phyloP scores from a whole-genome alignment of 2,329 filamentous ascomycete genomes.

The Cladophialophora bantiana region DNA sequence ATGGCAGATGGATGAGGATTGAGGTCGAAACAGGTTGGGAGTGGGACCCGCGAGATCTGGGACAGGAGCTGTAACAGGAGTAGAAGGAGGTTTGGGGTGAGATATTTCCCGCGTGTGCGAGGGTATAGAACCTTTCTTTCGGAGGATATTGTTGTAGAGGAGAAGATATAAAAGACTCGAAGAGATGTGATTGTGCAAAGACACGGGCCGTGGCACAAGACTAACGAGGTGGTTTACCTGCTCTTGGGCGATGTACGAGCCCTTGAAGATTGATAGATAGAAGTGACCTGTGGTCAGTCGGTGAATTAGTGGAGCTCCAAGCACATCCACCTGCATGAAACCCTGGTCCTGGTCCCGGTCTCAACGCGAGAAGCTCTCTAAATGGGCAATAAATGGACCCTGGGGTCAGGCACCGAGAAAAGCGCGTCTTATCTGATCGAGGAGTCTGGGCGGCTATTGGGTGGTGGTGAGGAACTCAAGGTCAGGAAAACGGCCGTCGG shows the following conservation, averaged over 20 bases:
- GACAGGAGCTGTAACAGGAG: constrained; percentile 37
- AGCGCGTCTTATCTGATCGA: constrained; percentile 29
- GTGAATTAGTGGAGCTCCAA: constrained; percentile 13
- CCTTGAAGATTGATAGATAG: constrained; percentile 4
- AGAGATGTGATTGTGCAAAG: constrained; percentile 19
- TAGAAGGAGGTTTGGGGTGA: constrained; percentile 9
- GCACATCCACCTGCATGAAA: constrained; percentile 19
- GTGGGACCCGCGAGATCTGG: constrained; percentile 31
- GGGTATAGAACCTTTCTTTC: not conserved
- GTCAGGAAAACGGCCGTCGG: constrained; percentile 17
- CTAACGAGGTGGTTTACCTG: constrained; percentile 8
- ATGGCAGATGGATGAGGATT: constrained; percentile 20
- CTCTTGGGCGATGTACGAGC: constrained; percentile 5
- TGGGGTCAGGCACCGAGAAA: constrained; percentile 17
- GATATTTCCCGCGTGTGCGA: constrained; percentile 5
- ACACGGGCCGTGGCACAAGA: not conserved
- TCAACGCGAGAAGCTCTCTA: constrained; percentile 9
- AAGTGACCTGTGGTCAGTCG: constrained; percentile 6
- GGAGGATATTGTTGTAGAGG: constrained; percentile 5
- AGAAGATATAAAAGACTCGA: not conserved
- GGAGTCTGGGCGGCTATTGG: constrained; percentile 30
- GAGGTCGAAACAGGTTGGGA: constrained; percentile 33
- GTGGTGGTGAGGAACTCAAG: constrained; percentile 26
- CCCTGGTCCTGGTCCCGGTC: constrained; percentile 24
- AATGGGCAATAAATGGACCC: constrained; percentile 9